These are phyloP conservation scores for Epichloe festucae DNA, from an alignment of 2,329 filamentous ascomycete species.

Conservation along the genomic window DNA sequence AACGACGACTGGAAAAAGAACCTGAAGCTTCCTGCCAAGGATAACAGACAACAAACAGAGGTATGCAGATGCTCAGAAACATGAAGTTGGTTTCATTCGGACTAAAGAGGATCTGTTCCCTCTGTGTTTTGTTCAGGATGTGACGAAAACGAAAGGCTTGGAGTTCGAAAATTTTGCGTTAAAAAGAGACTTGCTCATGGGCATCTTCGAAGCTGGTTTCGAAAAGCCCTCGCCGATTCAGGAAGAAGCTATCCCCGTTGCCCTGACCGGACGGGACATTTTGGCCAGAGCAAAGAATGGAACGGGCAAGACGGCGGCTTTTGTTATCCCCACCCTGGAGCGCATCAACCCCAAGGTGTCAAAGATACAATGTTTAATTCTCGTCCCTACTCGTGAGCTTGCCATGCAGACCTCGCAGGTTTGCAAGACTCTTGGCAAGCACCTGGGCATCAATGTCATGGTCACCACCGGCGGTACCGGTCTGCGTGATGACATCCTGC, in stretches of 20 bases:
- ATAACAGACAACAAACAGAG: constrained; percentile 71
- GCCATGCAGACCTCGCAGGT: constrained; percentile 98
- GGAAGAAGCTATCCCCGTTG: constrained; percentile 97
- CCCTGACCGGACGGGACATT: constrained; percentile 87
- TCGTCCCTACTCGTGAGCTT: constrained; percentile 92
- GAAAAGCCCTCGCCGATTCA: constrained; percentile 98
- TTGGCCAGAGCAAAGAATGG: constrained; percentile 96
- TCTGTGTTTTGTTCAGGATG: constrained; percentile 52
- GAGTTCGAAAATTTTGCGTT: constrained; percentile 97
- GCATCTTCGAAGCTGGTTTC: constrained; percentile 97
- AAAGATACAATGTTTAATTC: constrained; percentile 91
- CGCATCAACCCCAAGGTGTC: constrained; percentile 92
- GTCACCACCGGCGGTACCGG: constrained; percentile 95
- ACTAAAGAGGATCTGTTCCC: constrained; percentile 7
- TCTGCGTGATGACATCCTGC: constrained; percentile 91
- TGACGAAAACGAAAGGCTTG: constrained; percentile 91
- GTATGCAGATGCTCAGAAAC: constrained; percentile 25
- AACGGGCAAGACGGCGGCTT: constrained; percentile 95
- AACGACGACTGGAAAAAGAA: constrained; percentile 60
- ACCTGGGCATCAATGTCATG: constrained; percentile 97
- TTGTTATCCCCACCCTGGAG: constrained; percentile 89
- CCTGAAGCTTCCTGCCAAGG: constrained; percentile 59
- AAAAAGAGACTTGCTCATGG: constrained; percentile 93
- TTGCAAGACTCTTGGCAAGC: constrained; percentile 96
- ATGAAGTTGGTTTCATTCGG: constrained; percentile 4